phyloP scores from a whole-genome alignment of 1,284 basidiomycete species.

The Vanrija pseudolonga region DNA sequence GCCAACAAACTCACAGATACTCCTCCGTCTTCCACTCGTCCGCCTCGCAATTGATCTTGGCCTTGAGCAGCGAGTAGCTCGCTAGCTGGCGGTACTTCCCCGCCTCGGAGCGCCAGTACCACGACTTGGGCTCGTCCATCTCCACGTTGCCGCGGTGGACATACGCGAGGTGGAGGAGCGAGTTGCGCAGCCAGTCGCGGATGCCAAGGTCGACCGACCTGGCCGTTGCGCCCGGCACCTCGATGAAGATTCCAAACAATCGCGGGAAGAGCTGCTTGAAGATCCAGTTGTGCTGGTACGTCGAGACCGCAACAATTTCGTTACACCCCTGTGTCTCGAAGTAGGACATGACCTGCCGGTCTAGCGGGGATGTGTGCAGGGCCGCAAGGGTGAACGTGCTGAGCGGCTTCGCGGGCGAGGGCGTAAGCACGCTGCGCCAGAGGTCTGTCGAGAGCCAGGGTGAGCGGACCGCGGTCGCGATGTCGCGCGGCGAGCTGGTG shows the following conservation, averaged over 20 bases:
- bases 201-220: background rate
- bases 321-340: constrained; percentile 20
- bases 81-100: constrained; percentile 8
- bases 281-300: constrained; percentile 23
- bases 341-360: constrained; percentile 15
- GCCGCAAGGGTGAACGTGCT: constrained; percentile 8
- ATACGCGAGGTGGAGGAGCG: constrained; percentile 16
- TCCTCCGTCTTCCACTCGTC: constrained; percentile 19
- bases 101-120: constrained; percentile 9
- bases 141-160: constrained; percentile 21
- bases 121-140: constrained; percentile 5
- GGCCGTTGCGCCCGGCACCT: background rate
- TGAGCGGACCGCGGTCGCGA: too few species aligned
- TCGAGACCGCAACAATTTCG: constrained; percentile 14
- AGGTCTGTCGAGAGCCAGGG: background rate
- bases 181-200: constrained; percentile 14
- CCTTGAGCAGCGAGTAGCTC: constrained; percentile 12
- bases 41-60: constrained; percentile 13
- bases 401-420: constrained; percentile 3
- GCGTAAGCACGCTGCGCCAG: background rate
- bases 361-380: background rate
- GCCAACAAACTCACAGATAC: constrained; percentile 9
- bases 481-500: too few species aligned
- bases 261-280: constrained; percentile 20
- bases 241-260: constrained; percentile 5